Base-by-base conservation (phyloP, 169 alveolate species). In the Perkinsus olseni region DNA sequence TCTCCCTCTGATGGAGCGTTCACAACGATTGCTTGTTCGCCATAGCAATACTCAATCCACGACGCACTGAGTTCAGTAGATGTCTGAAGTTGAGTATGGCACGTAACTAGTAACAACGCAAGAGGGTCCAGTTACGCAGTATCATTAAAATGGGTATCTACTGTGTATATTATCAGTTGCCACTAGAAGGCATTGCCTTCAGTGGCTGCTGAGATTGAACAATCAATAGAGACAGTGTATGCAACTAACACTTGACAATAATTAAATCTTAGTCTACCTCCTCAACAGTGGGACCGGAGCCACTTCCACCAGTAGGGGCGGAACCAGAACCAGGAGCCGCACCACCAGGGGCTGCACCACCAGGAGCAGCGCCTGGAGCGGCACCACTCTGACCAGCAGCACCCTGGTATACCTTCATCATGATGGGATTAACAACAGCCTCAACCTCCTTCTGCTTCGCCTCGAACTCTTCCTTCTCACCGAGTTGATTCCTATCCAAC, bases 401-500 rank as follows among this genome's bases (percentile, higher is more conserved):
- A 74, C 96, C 97, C 94, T 97, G 98, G 96, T 98, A 98, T 45
- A 97, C 93, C 97, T 97, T 98, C 95, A 97, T 95, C 97, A 98
- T 97, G 94, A 98, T 97, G 82, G 99, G 99, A 92, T 98, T 97
- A 97, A 98, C 97, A 74, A 97, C 97, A n/a, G 97, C 96, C 96
- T 98, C 99, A 91, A 98, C 97, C 94, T 98, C 99, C 98, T 98
- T 98, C 96, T 97, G 98, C 95, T 98, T 98, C 38, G 97, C 97
- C 93, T 98, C 99, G 94, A 96, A 98, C 95, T 97, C 99, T 91
- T 97, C 99, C 95, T 97, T 96, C 94, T 98, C 98, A 92, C 99
- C 99, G 91, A 97, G 95, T 93, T 97, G 99, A 96, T 98, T 98
- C 94, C 96, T 97, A 95, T 98, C 99, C 82, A 98, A 95, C 99